Percentiles rank a stretch among this genome's conserved stretches.
Evolutionary conservation across 192 early-diverging fungal genomes (phyloP).

Genomic region (Coemansia sp.): DNA sequence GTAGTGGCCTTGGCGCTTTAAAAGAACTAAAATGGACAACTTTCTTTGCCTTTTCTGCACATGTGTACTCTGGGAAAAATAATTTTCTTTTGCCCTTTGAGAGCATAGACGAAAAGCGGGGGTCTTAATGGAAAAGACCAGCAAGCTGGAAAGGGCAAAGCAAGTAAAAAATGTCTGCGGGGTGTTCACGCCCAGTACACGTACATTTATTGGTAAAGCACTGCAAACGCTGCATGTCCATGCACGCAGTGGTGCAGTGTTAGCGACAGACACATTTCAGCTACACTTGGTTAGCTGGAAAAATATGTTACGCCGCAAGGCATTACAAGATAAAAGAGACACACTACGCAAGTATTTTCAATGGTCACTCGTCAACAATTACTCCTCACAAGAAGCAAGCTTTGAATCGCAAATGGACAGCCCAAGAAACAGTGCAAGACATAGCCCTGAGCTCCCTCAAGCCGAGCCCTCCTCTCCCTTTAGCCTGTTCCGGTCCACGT

Average conservation of each 20-base stretch:
- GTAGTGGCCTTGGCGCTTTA: not conserved
- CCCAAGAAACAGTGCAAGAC: not conserved
- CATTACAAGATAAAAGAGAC: not conserved
- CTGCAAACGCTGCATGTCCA: not conserved
- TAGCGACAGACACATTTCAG: not conserved
- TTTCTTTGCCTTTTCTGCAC: not conserved
- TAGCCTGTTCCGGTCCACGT: conserved; percentile 3
- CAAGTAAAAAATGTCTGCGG: not conserved
- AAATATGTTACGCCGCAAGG: not conserved
- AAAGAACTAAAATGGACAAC: not conserved
- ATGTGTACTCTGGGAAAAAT: not conserved
- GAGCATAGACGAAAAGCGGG: not conserved
- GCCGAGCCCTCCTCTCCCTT: not conserved
- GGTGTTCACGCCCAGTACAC: not conserved
- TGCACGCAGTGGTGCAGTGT: not conserved
- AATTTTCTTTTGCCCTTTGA: not conserved
- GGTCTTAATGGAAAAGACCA: not conserved
- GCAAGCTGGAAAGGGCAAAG: not conserved
- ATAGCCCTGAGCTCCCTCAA: not conserved
- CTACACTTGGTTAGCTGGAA: not conserved
- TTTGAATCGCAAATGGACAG: not conserved
- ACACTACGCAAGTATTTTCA: not conserved
- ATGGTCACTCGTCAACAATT: not conserved
- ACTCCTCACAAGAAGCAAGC: not conserved
- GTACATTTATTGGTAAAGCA: not conserved